These are phyloP conservation scores for Porodaedalea pini DNA, from an alignment of 1,284 basidiomycete genomes.

Conservation along the genomic window DNA sequence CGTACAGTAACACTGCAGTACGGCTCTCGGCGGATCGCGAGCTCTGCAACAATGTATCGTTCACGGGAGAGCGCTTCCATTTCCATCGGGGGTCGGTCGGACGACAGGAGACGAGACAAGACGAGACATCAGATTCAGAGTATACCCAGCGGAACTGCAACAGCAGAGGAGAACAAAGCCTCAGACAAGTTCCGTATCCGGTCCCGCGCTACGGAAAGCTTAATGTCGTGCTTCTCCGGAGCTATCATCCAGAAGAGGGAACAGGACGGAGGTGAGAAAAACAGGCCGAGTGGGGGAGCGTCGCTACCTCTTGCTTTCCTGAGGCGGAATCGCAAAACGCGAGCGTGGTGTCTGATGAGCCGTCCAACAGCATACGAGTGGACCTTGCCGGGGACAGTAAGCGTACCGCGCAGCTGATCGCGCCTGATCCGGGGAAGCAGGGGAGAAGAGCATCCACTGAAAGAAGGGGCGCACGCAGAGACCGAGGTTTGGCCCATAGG, in stretches of 20 bases:
- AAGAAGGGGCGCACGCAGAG: background rate
- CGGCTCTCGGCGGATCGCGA: background rate
- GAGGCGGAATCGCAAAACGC: background rate
- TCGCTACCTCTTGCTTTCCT: background rate
- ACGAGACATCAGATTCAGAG: too few species aligned
- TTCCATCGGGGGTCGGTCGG: background rate
- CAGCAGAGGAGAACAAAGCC: too few species aligned
- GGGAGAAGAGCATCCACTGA: background rate
- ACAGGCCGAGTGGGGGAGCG: constrained; percentile 8
- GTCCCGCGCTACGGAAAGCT: background rate
- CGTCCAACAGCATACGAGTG: too few species aligned
- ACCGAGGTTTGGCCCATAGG: constrained; percentile 4
- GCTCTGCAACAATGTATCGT: background rate
- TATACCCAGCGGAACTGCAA: too few species aligned
- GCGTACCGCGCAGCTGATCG: background rate
- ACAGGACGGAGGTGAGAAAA: constrained; percentile 5
- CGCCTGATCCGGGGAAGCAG: background rate
- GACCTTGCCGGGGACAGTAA: background rate
- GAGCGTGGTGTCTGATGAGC: too few species aligned
- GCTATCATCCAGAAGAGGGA: background rate
- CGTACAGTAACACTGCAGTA: background rate
- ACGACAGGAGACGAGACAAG: background rate
- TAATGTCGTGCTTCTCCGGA: background rate
- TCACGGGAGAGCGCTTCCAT: background rate
- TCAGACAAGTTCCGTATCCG: background rate